Conservation (phyloP, 1,139 yeast species). For the Candida sp. region DNA sequence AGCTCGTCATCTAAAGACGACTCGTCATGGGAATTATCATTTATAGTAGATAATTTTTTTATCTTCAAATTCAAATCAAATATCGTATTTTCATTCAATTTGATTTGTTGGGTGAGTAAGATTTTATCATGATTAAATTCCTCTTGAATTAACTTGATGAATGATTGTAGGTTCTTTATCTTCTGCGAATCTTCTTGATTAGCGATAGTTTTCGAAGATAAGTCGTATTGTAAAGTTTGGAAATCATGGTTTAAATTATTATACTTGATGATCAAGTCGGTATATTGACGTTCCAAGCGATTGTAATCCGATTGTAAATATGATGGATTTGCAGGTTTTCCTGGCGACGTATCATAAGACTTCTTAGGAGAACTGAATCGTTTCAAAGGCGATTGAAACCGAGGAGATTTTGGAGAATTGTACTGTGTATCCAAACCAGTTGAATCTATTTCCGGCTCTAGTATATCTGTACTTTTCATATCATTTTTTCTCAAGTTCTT, state of each 20-base stretch:
- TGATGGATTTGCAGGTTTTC: constrained; percentile 4
- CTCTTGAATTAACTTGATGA: constrained; percentile 15
- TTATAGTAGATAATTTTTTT: constrained; percentile 17
- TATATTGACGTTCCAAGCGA: constrained; percentile 22
- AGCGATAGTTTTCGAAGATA: constrained; percentile 13
- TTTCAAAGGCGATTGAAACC: not conserved
- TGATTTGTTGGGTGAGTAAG: constrained; percentile 25
- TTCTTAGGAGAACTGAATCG: not conserved
- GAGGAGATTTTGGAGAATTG: not conserved
- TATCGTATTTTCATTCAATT: constrained; percentile 29
- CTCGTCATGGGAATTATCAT: constrained; percentile 7
- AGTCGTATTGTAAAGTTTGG: constrained; percentile 19
- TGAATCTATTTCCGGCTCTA: not conserved
- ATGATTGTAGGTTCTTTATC: constrained; percentile 17
- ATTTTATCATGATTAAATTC: constrained; percentile 24
- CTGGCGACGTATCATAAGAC: constrained; percentile 1
- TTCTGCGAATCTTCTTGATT: constrained; percentile 18
- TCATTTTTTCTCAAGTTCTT: not conserved
- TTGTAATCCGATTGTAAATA: constrained; percentile 11
- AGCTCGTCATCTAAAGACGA: not conserved
- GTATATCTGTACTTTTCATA: not conserved
- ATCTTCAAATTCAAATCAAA: constrained; percentile 28
- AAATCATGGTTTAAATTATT: constrained; percentile 17
- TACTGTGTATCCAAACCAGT: not conserved
- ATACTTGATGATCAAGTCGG: constrained; percentile 23